Evolutionary conservation across 2,329 filamentous ascomycete genomes (phyloP).

Genomic region (Colletotrichum salicis): DNA sequence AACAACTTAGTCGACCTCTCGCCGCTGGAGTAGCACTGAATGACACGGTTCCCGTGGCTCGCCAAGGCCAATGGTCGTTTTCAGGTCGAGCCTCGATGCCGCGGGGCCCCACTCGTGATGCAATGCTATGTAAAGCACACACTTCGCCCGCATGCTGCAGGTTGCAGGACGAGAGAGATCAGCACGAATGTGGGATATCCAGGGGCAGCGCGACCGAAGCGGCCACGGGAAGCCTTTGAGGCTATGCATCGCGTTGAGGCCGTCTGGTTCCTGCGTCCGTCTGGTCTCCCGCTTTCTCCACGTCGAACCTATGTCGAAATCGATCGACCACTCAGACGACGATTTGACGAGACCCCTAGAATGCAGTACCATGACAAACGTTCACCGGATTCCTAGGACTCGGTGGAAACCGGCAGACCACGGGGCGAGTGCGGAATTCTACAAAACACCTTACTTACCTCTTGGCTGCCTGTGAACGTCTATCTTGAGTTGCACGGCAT

Average conservation of each 20-base stretch:
- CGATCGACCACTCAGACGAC: background rate
- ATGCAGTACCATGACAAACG: background rate
- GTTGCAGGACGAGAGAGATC: conserved; percentile 1
- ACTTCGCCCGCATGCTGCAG: conserved; percentile 10
- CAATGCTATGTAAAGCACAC: conserved; percentile 22
- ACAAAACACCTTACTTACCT: background rate
- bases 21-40: conserved; percentile 22
- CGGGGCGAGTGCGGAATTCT: background rate
- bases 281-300: background rate
- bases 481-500: background rate
- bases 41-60: conserved; percentile 1
- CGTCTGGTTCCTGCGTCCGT: background rate
- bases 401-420: background rate
- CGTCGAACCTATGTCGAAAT: background rate
- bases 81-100: conserved; percentile 25
- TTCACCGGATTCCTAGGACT: background rate
- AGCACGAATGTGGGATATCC: conserved; percentile 20
- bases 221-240: background rate
- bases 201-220: conserved; percentile 23
- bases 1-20: background rate
- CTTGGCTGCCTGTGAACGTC: background rate
- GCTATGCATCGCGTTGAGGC: conserved; percentile 12
- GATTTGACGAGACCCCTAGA: background rate
- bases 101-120: conserved; percentile 10
- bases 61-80: conserved; percentile 33